Conservation (phyloP, 169 alveolate genomes). For the Cryptosporidium andersoni region DNA sequence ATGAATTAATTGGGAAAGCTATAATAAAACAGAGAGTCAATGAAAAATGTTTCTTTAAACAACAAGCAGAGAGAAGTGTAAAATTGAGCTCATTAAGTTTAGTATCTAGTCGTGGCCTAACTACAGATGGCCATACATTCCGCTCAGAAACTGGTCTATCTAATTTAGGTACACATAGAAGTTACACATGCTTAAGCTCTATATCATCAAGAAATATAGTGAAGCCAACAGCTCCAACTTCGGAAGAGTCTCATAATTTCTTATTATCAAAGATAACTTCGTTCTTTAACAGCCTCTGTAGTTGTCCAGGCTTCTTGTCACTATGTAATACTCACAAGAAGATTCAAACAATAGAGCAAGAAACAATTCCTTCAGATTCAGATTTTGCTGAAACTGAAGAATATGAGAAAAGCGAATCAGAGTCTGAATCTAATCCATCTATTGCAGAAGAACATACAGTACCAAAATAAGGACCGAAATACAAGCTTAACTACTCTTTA, state of each 20-base stretch:
- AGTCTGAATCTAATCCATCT: too few relatives aligned
- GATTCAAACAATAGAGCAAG: constrained; percentile 56
- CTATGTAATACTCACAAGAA: constrained; percentile 27
- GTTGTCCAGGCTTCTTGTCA: constrained; percentile 69
- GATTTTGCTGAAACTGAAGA: constrained; percentile 69
- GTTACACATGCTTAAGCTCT: constrained; percentile 56
- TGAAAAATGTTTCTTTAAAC: background rate
- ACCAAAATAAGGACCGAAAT: too few relatives aligned
- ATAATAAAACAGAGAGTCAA: constrained; percentile 55
- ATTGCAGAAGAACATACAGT: too few relatives aligned
- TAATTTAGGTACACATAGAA: constrained; percentile 32
- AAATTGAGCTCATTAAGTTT: constrained; percentile 27
- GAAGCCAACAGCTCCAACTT: background rate
- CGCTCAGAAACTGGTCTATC: constrained; percentile 20
- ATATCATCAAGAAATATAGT: background rate
- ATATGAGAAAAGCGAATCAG: background rate
- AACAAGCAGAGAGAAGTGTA: background rate
- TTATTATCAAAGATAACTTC: constrained; percentile 16
- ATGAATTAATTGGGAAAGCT: constrained; percentile 61
- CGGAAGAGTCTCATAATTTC: constrained; percentile 7
- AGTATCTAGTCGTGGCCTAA: constrained; percentile 12
- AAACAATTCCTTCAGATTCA: constrained; percentile 53
- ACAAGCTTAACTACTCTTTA: too few relatives aligned
- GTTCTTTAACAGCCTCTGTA: constrained; percentile 34
- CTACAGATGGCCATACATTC: constrained; percentile 3